Evolutionary conservation across 2,329 filamentous ascomycete species (phyloP).

Genomic region (Alternaria alternata): DNA sequence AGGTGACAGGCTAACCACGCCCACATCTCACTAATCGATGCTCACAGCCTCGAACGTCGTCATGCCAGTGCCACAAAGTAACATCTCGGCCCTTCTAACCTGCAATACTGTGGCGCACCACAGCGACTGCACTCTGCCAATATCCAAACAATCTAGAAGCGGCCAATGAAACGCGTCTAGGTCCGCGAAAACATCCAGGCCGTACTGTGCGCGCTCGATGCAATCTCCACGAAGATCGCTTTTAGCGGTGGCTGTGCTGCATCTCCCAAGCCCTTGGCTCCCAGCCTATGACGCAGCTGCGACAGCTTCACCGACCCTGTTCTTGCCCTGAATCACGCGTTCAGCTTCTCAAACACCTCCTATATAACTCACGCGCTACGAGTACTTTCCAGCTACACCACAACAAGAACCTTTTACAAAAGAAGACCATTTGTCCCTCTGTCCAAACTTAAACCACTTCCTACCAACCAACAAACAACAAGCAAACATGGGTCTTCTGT

Average conservation of each 20-base stretch:
- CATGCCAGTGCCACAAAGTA: not conserved
- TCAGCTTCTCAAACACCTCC: slow-evolving; percentile 17
- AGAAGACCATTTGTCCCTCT: not conserved
- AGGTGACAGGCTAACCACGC: slow-evolving; percentile 1
- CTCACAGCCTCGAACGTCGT: slow-evolving; percentile 2
- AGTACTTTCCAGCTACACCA: slow-evolving; percentile 2
- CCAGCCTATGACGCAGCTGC: slow-evolving; percentile 14
- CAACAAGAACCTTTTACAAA: slow-evolving; percentile 7
- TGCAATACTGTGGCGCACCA: slow-evolving; percentile 6
- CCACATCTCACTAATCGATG: not conserved
- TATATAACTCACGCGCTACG: slow-evolving; percentile 23
- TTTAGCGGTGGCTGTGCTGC: slow-evolving; percentile 11
- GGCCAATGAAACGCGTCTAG: not conserved
- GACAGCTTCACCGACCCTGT: slow-evolving; percentile 14
- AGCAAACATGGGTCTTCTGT: slow-evolving; percentile 56
- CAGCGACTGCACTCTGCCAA: not conserved
- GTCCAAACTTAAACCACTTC: not conserved
- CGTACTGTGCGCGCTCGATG: not conserved
- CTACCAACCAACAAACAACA: slow-evolving; percentile 14
- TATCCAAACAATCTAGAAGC: not conserved
- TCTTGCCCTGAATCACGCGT: slow-evolving; percentile 17
- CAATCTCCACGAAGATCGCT: not conserved
- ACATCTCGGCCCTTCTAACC: not conserved
- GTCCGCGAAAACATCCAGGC: not conserved
- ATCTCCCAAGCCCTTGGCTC: slow-evolving; percentile 17